Evolutionary conservation across 2,329 filamentous ascomycete genomes (phyloP).

Genomic region (Raffaelea arxii): DNA sequence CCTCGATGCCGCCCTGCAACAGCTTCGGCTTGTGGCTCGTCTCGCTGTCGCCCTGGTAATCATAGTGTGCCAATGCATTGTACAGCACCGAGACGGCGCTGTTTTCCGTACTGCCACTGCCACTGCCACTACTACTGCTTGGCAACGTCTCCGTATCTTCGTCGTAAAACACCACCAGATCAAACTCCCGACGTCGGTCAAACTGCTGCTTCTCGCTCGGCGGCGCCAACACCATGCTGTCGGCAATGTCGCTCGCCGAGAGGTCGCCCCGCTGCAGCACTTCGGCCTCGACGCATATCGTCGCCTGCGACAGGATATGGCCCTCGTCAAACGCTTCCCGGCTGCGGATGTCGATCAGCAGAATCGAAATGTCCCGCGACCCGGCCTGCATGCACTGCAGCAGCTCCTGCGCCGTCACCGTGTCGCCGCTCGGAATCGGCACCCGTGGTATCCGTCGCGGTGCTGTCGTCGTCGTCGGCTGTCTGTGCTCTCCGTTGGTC

Average conservation of each 20-base stretch:
- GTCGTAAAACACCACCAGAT: slow-evolving; percentile 88
- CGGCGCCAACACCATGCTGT: slow-evolving; percentile 62
- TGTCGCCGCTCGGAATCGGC: slow-evolving; percentile 43
- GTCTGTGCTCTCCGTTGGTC: not conserved
- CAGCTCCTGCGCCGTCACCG: slow-evolving; percentile 60
- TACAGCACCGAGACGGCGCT: slow-evolving; percentile 61
- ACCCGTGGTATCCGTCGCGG: slow-evolving; percentile 26
- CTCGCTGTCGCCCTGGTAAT: slow-evolving; percentile 34
- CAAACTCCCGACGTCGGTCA: slow-evolving; percentile 62
- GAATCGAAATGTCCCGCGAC: slow-evolving; percentile 47
- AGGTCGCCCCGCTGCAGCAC: slow-evolving; percentile 61
- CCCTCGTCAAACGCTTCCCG: slow-evolving; percentile 77
- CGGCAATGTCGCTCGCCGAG: slow-evolving; percentile 51
- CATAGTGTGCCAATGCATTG: slow-evolving; percentile 75
- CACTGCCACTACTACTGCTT: slow-evolving; percentile 15
- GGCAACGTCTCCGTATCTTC: slow-evolving; percentile 51
- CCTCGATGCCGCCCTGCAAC: slow-evolving; percentile 71
- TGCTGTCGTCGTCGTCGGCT: slow-evolving; percentile 14
- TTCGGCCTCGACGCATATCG: slow-evolving; percentile 81
- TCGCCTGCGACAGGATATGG: slow-evolving; percentile 74
- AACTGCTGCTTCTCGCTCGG: slow-evolving; percentile 69
- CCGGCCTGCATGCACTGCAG: slow-evolving; percentile 55
- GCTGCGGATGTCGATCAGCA: slow-evolving; percentile 78
- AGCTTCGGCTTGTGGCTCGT: slow-evolving; percentile 56
- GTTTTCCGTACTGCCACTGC: slow-evolving; percentile 18